Base-by-base conservation (phyloP, 2,329 filamentous ascomycete genomes). In the Drechslerella stenobrocha region DNA sequence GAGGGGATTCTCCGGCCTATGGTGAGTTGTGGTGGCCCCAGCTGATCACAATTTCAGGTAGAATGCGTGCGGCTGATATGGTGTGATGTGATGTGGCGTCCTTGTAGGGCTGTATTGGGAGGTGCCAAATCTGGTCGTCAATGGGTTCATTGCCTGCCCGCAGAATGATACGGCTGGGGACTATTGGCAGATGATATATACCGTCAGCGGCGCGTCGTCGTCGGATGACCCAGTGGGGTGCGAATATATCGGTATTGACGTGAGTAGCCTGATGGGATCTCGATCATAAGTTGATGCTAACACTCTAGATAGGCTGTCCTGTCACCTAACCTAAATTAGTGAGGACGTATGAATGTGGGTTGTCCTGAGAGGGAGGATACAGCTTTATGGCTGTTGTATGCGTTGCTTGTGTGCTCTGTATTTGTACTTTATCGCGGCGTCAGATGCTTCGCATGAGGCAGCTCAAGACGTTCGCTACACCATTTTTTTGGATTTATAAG, bases 111-210 rank as follows among this genome's bases (percentile, higher is more conserved):
- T 66, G 20, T 66, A 66, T 22, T 59, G 5, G 32, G 23, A 50
- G 22, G 48, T 55, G 2, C 61, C 61, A 3, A 58, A 66, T 47
- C 9, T 53, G 2, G 61, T 66, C 2, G 20, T 24, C 2, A 66
- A 55, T 42, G 61, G 61, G 2, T 66, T 66, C 18, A 66, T 66
- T 23, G 61, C 61, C 8, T 66, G 61, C 24, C 52, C 35, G 42
- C 47, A 48, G 13, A 53, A 22, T 11, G 61, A 66, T 24, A 59
- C 22, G 2, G 52, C 44, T 9, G 61, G 61, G 0, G 42, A 30
- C 13, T 66, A 59, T 15, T 66, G 61, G 61, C 61, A 66, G n/a
- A 58, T 66, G 47, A 55, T 66, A 35, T 66, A 66, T 22, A 40
- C 37, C 24, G 61, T 66, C 3, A 59, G 40, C n/a, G 61, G 61